A percentile compares a stretch with the other conserved stretches of the same genome.
Conservation (phyloP, 2,329 filamentous ascomycete genomes). For the Sclerotinia trifoliorum region DNA sequence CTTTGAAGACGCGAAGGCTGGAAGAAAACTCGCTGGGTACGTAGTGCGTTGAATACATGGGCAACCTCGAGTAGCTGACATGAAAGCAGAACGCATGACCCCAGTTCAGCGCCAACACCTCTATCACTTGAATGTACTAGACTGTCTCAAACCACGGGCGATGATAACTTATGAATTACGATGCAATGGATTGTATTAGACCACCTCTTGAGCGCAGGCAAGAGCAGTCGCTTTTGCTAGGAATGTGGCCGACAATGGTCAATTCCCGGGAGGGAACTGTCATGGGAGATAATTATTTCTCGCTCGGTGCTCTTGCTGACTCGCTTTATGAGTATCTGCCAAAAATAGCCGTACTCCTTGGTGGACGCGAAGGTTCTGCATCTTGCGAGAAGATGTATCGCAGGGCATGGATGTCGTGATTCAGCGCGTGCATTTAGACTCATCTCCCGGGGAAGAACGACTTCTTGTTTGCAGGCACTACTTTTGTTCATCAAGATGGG, state of each 20-base stretch:
- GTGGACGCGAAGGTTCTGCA: conserved; percentile 16
- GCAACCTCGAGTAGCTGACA: neutral
- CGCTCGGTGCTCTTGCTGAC: conserved; percentile 54
- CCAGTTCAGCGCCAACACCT: conserved; percentile 44
- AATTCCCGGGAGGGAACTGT: conserved; percentile 55
- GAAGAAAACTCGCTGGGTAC: conserved; percentile 7
- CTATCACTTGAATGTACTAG: conserved; percentile 60
- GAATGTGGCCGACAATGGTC: conserved; percentile 58
- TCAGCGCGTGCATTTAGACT: conserved; percentile 44
- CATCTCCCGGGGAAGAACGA: conserved; percentile 45
- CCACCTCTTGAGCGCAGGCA: conserved; percentile 54
- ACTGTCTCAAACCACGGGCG: conserved; percentile 58
- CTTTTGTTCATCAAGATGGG: conserved; percentile 31
- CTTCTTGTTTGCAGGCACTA: conserved; percentile 50
- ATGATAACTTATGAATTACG: conserved; percentile 60
- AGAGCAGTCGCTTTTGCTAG: conserved; percentile 53
- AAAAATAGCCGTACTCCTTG: conserved; percentile 45
- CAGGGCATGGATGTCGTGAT: conserved; percentile 45
- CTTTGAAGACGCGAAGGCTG: conserved; percentile 18
- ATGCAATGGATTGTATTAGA: conserved; percentile 56
- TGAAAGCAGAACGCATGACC: conserved; percentile 10
- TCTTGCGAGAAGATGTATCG: conserved; percentile 45
- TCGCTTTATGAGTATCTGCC: conserved; percentile 63
- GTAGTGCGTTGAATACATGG: neutral
- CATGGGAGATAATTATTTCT: conserved; percentile 52